Base-by-base conservation (phyloP, 805 yeast genomes). In the Candida qinlingensis region DNA sequence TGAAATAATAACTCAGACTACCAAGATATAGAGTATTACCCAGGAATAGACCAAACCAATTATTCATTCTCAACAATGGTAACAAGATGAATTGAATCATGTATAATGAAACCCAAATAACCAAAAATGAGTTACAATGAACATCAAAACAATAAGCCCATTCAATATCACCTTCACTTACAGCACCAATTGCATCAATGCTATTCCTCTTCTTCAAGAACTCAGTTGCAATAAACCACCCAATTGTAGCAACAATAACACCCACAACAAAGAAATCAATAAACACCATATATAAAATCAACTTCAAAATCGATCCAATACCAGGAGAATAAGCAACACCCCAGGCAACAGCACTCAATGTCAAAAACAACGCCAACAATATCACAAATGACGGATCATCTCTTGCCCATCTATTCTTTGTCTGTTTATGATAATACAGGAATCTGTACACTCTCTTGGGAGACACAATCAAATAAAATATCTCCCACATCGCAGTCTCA, bases 61-160 rank as follows among this genome's bases (percentile, higher is more conserved):
- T 81, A 54, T 81, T 76, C 58, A 80, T 64, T 45, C 81, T 78
- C 38, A 89, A 67, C 13, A 89, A 60, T 2, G 97, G 97, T 51
- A 89, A 69, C 47, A 87, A 64, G 42, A 88, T 61, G 60, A 87
- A 85, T 66, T 89, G 96, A 31, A 87, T 51, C 53, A 88, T 74
- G 64, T 89, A 87, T 36, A 89, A 70, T 44, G 78, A 66, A 46
- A 87, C 74, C 96, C 96, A 88, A 40, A 89, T 81, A 12, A 84
- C 72, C 53, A 89, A 68, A 62, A 86, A 89, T n/a, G 96, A 79
- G 65, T 91, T 91, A 70, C 96, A 88, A 67, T 91, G 97, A 29
- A 90, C 83, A 60, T 90, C 97, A 63, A 91, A 91, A 69, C 97
- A 89, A 63, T 88, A 90, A 1, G 92, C 90, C 97, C 97, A 91